Evolutionary conservation across 257 asterid genomes (phyloP).

Genomic region (Petunia secreta): DNA sequence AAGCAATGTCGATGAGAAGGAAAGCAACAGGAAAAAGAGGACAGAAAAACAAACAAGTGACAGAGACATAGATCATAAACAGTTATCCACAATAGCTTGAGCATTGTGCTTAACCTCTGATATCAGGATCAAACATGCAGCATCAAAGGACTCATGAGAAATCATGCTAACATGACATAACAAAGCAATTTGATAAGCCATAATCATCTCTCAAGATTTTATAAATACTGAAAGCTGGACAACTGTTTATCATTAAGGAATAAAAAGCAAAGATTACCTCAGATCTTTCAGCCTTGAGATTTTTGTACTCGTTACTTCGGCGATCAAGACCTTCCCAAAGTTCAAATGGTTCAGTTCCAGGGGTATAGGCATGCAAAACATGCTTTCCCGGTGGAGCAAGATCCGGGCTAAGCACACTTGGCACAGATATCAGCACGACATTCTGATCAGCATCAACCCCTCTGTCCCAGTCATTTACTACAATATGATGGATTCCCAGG

Average conservation of each 20-base stretch:
- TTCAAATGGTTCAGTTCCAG: slow-evolving; percentile 92
- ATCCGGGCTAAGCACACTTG: slow-evolving; percentile 78
- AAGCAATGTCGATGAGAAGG: background rate
- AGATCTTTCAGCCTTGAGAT: slow-evolving; percentile 83
- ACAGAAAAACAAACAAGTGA: background rate
- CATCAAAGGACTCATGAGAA: background rate
- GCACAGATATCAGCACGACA: slow-evolving; percentile 84
- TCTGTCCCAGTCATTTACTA: slow-evolving; percentile 90
- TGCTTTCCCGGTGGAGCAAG: slow-evolving; percentile 96
- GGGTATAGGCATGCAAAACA: slow-evolving; percentile 83
- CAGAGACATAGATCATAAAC: background rate
- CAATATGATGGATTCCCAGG: slow-evolving; percentile 92
- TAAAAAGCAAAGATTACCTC: slow-evolving; percentile 51
- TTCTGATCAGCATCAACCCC: slow-evolving; percentile 98
- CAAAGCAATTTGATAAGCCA: background rate
- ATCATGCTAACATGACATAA: background rate
- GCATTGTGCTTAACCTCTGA: background rate
- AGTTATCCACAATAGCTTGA: background rate
- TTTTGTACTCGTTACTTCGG: slow-evolving; percentile 76
- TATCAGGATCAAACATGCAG: background rate
- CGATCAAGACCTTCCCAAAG: slow-evolving; percentile 94
- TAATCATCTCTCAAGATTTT: background rate
- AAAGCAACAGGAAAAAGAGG: slow-evolving; percentile 2
- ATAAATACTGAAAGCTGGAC: background rate
- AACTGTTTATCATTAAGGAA: background rate